These are phyloP conservation scores for Yarrowia sp. DNA, from an alignment of 805 yeast species.

Conservation along the genomic window DNA sequence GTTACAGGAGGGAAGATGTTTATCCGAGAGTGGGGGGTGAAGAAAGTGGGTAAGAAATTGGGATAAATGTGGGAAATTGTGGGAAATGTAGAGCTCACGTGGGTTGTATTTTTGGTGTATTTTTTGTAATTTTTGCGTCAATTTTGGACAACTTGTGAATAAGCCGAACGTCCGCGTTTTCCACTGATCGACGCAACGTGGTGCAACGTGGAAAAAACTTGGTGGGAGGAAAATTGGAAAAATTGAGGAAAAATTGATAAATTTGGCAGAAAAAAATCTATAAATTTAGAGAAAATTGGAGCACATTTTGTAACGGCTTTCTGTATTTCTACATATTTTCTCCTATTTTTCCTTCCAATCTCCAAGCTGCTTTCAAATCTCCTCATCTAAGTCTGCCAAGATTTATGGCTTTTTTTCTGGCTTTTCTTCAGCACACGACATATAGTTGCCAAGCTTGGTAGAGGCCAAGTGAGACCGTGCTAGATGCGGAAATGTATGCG, in stretches of 20 bases:
- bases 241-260: no score
- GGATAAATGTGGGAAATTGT: not conserved
- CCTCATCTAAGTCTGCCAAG: not conserved
- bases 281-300: no score
- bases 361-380: no score
- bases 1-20: not conserved
- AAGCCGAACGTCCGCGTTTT: no score
- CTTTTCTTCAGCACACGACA: constrained; percentile 1
- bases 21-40: constrained; percentile 4
- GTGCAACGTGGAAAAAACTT: no score
- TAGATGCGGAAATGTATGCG: not conserved
- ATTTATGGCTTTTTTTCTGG: not conserved
- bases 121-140: not conserved
- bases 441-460: constrained; percentile 22
- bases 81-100: not conserved
- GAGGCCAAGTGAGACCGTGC: constrained; percentile 8
- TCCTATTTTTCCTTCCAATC: no score
- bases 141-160: no score
- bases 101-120: not conserved
- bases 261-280: no score
- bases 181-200: no score
- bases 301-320: no score
- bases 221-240: no score
- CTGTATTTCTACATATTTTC: no score
- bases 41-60: not conserved